phyloP scores from a whole-genome alignment of 495 filamentous ascomycete genomes.

The Glonium stellatum region DNA sequence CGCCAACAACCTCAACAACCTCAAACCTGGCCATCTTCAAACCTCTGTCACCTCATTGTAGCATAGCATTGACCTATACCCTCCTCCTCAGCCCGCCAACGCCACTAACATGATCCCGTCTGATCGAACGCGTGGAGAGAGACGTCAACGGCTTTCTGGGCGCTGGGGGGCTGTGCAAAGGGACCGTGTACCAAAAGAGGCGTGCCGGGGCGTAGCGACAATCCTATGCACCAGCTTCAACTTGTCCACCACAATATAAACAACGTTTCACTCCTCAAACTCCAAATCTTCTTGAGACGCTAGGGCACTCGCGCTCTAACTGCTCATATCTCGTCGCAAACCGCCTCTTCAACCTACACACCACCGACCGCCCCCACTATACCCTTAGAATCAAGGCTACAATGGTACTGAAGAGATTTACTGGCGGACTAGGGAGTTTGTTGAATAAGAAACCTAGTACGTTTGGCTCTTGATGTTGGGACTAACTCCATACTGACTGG shows the following conservation, averaged over 20 bases:
- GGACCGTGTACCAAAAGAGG: neutral
- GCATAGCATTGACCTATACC: too few species aligned
- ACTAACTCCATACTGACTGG: neutral
- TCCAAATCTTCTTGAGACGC: neutral
- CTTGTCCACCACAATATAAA: neutral
- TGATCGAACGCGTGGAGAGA: neutral
- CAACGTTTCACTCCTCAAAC: conserved; percentile 1
- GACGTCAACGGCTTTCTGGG: neutral
- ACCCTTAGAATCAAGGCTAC: conserved; percentile 1
- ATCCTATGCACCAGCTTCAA: too few species aligned
- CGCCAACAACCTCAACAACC: too few species aligned
- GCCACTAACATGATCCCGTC: too few species aligned
- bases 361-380: neutral
- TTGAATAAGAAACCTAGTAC: conserved; percentile 15
- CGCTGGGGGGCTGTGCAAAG: neutral
- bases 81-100: too few species aligned
- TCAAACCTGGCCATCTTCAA: too few species aligned
- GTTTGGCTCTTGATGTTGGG: neutral
- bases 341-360: neutral
- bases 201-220: neutral
- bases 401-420: conserved; percentile 26
- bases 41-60: too few species aligned
- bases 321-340: neutral
- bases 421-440: conserved; percentile 13
- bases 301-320: too few species aligned